Evolutionary conservation across 2,329 filamentous ascomycete species (phyloP).

Genomic region (Ilyonectria sp.): DNA sequence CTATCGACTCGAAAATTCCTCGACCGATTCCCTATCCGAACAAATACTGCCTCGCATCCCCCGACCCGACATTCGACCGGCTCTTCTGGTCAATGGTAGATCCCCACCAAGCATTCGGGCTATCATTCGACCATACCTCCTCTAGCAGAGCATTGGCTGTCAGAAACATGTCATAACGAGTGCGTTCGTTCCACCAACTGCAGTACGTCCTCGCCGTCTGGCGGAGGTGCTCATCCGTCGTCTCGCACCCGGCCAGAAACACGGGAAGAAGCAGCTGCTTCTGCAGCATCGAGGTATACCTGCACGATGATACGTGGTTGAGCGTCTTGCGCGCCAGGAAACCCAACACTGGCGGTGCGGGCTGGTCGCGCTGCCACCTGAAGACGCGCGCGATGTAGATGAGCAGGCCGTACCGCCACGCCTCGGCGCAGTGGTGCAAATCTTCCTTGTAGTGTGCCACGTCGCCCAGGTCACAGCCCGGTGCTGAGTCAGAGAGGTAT

Average conservation of each 20-base stretch:
- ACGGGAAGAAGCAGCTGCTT: constrained; percentile 56
- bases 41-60: too few relatives aligned
- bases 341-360: constrained; percentile 28
- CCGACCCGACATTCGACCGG: too few relatives aligned
- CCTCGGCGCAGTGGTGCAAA: constrained; percentile 53
- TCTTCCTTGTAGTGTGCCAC: constrained; percentile 41
- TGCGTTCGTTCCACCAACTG: constrained; percentile 41
- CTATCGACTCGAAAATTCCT: too few relatives aligned
- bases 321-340: constrained; percentile 49
- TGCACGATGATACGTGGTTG: constrained; percentile 40
- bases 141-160: too few relatives aligned
- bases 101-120: too few relatives aligned
- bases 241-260: constrained; percentile 53
- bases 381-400: constrained; percentile 53
- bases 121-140: too few relatives aligned
- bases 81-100: too few relatives aligned
- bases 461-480: neutral
- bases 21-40: too few relatives aligned
- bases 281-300: constrained; percentile 48
- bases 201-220: constrained; percentile 49
- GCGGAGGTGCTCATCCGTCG: constrained; percentile 41
- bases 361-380: constrained; percentile 36
- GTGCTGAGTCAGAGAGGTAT: neutral
- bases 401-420: constrained; percentile 52
- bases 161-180: too few relatives aligned